Evolutionary conservation across 139 green algal genomes (phyloP).

Genomic region (Coelastrella sp.): DNA sequence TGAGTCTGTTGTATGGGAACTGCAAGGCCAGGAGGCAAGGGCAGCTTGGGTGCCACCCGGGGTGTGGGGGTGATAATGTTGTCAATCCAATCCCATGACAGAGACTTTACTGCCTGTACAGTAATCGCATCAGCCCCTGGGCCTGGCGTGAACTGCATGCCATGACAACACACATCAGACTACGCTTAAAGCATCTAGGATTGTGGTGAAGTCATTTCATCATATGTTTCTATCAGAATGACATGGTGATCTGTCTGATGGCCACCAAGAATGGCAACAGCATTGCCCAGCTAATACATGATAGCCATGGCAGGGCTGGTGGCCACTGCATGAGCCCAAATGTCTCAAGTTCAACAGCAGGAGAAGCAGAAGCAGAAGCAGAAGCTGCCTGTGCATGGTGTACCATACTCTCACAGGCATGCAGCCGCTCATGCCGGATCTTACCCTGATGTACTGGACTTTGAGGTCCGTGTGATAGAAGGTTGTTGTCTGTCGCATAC

Average conservation of each 20-base stretch:
- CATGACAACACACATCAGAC: neutral
- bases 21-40: neutral
- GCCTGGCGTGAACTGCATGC: neutral
- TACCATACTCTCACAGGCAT: no score
- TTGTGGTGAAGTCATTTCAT: no score
- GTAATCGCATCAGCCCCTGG: neutral
- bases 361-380: no score
- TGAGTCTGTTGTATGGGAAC: neutral
- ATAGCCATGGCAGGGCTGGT: neutral
- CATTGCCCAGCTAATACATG: no score
- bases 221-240: no score
- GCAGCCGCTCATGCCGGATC: neutral
- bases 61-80: neutral
- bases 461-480: conserved; percentile 27
- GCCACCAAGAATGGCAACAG: no score
- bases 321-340: neutral
- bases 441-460: neutral
- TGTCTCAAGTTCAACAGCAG: neutral
- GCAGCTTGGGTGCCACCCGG: neutral
- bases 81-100: neutral
- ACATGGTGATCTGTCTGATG: no score
- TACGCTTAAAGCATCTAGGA: no score
- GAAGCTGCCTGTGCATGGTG: no score
- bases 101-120: neutral
- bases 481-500: conserved; percentile 10